Evolutionary conservation across 2,329 filamentous ascomycete species (phyloP).

Genomic region (Ceratocystiopsis minuta): DNA sequence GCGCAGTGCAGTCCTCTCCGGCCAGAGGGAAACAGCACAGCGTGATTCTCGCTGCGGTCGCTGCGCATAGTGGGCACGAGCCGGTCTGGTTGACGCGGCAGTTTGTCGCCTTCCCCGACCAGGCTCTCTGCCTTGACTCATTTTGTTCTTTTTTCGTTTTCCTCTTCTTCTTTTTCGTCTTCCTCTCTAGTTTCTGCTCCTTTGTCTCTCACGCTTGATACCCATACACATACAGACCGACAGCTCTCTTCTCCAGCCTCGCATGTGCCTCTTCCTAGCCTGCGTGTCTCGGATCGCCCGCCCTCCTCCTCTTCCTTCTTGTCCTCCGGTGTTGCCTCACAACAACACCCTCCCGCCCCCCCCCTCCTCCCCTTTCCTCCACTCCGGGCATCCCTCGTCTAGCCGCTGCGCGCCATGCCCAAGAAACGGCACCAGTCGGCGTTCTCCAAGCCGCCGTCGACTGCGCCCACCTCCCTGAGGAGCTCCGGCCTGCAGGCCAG

Average conservation of each 20-base stretch:
- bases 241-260: neutral
- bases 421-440: constrained; percentile 40
- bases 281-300: constrained; percentile 5
- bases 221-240: too few relatives aligned
- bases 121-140: neutral
- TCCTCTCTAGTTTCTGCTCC: neutral
- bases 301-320: too few relatives aligned
- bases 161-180: neutral
- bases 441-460: constrained; percentile 40
- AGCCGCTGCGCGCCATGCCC: constrained; percentile 30
- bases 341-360: neutral
- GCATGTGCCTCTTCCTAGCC: neutral
- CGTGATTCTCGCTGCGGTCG: too few relatives aligned
- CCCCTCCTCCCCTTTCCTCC: neutral
- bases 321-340: constrained; percentile 1
- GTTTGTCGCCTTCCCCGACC: neutral
- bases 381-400: neutral
- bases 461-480: constrained; percentile 30
- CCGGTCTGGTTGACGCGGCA: too few relatives aligned
- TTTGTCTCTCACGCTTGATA: neutral
- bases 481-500: constrained; percentile 14
- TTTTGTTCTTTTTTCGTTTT: neutral
- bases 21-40: too few relatives aligned
- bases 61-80: too few relatives aligned
- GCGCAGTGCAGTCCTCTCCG: too few relatives aligned